Base-by-base conservation (phyloP, 2,329 filamentous ascomycete species). In the Venturia asperata region DNA sequence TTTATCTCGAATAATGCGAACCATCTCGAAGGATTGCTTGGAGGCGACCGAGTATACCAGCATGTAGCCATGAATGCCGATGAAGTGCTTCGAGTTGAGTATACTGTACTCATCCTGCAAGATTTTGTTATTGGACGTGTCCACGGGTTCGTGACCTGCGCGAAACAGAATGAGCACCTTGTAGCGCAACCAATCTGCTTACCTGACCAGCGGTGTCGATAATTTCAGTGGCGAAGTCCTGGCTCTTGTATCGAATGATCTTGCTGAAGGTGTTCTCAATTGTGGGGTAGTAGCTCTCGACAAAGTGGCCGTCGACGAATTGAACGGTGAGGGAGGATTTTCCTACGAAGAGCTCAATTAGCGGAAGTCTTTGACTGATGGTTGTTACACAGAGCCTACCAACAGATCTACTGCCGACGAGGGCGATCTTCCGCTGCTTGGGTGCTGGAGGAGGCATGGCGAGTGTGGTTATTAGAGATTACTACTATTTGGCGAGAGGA, bases 251-350 rank as follows among this genome's bases (percentile, higher is more conserved):
- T 72, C 91, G 89, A 76, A 99, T 96, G 70, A 92, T 88, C 77
- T 96, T 96, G 81, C 89, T 95, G 76, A 99, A 99, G 2, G 93
- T 97, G 77, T 97, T 99, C 78, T 99, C 94, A 73, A 99, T 97
- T 49, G 94, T 99, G 43, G 94, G 94, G 77, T 99, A 99, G 79
- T 99, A 99, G 77, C 90, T 95, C 77, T 99, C 94, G 74, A 99
- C 93, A 75, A 99, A 99, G 79, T 96, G 92, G 68, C 92, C 92
- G 76, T 99, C 94, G 74, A 97, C 93, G 74, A 94, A 97, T 75
- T 93, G 93, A 61, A 97, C 94, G 15, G 94, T 96, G 69, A 99
- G 86, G 64, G 93, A 97, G 27, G 92, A 97, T 83, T 99, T 99
- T 77, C 94, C 94, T 97, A 72, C 9, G 27, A 62, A 66, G 63